Evolutionary conservation across 1,284 basidiomycete genomes (phyloP).

Genomic region (Golubevia sp.): DNA sequence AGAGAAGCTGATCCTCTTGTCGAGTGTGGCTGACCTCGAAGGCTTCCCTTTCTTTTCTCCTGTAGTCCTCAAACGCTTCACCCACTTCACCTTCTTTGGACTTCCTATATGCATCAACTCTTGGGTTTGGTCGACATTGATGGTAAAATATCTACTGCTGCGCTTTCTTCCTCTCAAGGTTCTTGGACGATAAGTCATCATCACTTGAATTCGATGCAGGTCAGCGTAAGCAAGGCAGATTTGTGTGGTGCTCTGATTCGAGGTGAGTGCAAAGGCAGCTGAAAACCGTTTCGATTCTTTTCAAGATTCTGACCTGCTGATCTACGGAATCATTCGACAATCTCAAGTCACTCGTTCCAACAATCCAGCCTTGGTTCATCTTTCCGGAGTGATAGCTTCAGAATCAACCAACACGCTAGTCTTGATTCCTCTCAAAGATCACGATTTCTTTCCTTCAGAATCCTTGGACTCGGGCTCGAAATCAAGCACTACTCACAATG

Average conservation of each 20-base stretch:
- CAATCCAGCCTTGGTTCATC: constrained; percentile 26
- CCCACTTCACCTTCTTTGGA: constrained; percentile 29
- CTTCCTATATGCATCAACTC: constrained; percentile 31
- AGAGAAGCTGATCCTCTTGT: no score
- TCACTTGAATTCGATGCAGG: constrained; percentile 20
- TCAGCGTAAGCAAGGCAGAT: constrained; percentile 28
- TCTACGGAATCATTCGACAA: no score
- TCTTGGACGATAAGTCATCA: no score
- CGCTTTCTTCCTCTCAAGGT: no score
- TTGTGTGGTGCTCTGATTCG: constrained; percentile 29
- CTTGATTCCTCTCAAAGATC: neutral
- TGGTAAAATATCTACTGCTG: neutral
- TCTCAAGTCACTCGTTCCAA: constrained; percentile 19
- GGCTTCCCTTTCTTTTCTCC: no score
- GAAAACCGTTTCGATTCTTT: constrained; percentile 1
- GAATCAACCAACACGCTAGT: constrained; percentile 26
- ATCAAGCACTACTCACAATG: no score
- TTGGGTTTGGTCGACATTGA: constrained; percentile 26
- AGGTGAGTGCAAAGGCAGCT: no score
- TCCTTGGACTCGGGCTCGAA: no score
- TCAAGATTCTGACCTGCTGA: no score
- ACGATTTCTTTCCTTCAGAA: neutral
- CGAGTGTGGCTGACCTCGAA: no score
- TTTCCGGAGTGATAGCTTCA: constrained; percentile 22
- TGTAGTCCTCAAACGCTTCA: constrained; percentile 20